Base-by-base conservation (phyloP, 352 stramenopile genomes). In the Globisporangium uncinulatum region DNA sequence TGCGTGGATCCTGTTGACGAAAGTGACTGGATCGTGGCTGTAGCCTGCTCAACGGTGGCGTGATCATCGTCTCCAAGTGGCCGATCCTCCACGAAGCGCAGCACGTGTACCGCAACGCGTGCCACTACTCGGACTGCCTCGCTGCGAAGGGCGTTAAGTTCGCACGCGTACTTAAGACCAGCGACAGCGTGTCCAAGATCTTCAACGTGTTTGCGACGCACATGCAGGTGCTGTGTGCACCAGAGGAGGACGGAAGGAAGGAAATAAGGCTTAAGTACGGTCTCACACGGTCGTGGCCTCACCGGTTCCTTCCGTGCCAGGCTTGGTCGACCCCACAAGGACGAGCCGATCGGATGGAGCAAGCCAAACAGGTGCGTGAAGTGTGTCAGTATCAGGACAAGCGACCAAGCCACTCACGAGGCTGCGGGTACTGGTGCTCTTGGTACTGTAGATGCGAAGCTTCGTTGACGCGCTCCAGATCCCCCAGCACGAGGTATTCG, bases 121-220 rank as follows among this genome's bases (percentile, higher is more conserved):
- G 84, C 55, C 79, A 91, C 45, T 92, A 92, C 54, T 88, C 79
- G 43, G 84, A 94, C 68, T 94, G 84, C 49, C 60, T 94, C 32
- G 81, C 84, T 1, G 81, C 84, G 11, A 94, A 94, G 59, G 84
- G 84, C 20, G 81, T 92, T 58, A 94, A 94, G 50, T 94, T 91
- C 49, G 81, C 82, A 17, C 74, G 84, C 14, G 37, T 91, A 11
- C 56, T 90, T 56, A 94, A 94, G 56, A 90, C 63, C 1, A 52
- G 76, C 8, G 32, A 74, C 11, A 61, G 49, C 9, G 54, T 45
- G 3, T 79, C 67, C 53, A 94, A 94, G 60, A 70, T 89, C 8
- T 91, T 92, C 52, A 94, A 94, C 56, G 73, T 94, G 13, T 94
- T 92, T 61, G 81, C 79, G 20, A 92, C 84, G 31, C 84, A 94